Evolutionary conservation across 2,329 filamentous ascomycete species (phyloP), one percentile per base, ranked within the genome.

Genomic region (Neonectria magnoliae): DNA sequence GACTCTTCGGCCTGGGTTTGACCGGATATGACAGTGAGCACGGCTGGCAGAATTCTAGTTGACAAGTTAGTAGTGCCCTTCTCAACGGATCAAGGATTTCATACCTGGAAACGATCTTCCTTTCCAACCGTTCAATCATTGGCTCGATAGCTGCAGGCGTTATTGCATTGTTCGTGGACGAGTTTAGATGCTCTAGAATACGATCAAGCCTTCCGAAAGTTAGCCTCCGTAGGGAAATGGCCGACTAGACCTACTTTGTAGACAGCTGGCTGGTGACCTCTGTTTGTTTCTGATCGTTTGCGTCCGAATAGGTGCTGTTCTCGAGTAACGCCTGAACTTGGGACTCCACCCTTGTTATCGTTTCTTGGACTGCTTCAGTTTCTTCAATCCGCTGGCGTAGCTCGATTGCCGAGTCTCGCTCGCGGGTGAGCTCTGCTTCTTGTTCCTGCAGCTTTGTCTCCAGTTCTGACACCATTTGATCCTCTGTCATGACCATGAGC

Each of bases 381-480:
- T 62, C 41, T 27, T 71, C 59, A 7, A 72, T 38, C 14, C 65
- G 68, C 5, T 33, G 48, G 13, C 54, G 60, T 5, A 76, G 31
- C 13, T 65, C 44, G 31, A 9, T 6, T 16, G 36, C 20, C 16
- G 60, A 31, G 55, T 66, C 5, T 55, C 54, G 44, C 48, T 67
- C 59, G 36, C 22, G 50, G 33, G 20, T 3, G 48, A 71, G 65
- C 5, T 71, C 62, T 11, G 47, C 59, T 31, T 75, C 64, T 38
- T 75, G 71, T 27, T 67, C 59, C 16, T 68, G 33, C 14, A 73
- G 16, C 22, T 65, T 72, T 11, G 47, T 54, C 41, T 70, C 41
- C 7, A 78, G 64, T 6, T 73, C 52, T 4, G 57, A 66, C n/a
- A 78, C 74, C 8, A 50, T 61, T 31, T 66, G 36, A 14, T 74